Conservation (phyloP, 2,329 filamentous ascomycete species). For the Penicillium capsulatum region DNA sequence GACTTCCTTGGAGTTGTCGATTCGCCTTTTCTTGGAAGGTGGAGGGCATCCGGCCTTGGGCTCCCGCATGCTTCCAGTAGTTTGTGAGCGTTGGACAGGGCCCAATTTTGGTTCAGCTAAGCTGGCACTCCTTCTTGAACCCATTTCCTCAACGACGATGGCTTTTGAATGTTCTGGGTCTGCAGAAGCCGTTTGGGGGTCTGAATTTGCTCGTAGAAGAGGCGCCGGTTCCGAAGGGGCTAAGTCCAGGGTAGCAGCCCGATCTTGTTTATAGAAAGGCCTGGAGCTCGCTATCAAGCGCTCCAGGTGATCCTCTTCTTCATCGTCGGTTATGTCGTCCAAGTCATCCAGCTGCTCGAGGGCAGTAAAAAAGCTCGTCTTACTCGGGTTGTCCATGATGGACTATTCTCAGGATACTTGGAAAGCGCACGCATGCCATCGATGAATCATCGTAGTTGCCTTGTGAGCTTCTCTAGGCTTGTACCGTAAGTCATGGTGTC, state of each 20-base stretch:
- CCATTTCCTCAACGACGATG: background rate
- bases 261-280: constrained; percentile 2
- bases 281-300: constrained; percentile 12
- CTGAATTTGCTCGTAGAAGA: constrained; percentile 11
- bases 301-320: constrained; percentile 21
- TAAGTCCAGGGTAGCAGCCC: background rate
- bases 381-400: constrained; percentile 24
- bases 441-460: constrained; percentile 12
- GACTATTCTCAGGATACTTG: constrained; percentile 4
- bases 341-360: constrained; percentile 33
- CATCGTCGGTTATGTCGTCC: constrained; percentile 23
- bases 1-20: constrained; percentile 41
- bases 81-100: constrained; percentile 10
- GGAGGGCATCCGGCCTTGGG: constrained; percentile 10
- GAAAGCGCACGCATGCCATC: constrained; percentile 14
- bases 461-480: constrained; percentile 2
- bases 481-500: background rate
- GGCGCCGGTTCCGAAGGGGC: constrained; percentile 1
- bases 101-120: background rate
- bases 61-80: constrained; percentile 14
- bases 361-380: constrained; percentile 35
- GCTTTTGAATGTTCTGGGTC: background rate
- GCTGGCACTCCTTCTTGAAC: background rate
- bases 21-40: constrained; percentile 28
- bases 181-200: constrained; percentile 7